phyloP scores from a whole-genome alignment of 768 basidiomycete genomes.

The Agaricus sinodeliciosus region DNA sequence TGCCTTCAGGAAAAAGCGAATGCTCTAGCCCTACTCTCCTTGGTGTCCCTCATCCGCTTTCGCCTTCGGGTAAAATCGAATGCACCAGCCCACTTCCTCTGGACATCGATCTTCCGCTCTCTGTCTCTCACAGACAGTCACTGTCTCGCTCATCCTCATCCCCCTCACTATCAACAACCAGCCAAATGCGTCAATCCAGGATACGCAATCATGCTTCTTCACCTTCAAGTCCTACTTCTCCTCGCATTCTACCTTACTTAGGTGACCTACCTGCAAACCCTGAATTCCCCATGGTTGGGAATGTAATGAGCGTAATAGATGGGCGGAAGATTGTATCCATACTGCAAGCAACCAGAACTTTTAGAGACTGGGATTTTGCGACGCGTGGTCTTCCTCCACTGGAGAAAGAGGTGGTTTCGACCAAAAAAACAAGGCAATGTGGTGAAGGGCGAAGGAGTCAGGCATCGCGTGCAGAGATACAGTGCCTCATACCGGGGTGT shows the following conservation, averaged over 20 bases:
- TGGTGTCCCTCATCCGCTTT: no score
- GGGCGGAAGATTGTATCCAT: background rate
- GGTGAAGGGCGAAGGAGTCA: conserved; percentile 2
- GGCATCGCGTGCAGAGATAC: background rate
- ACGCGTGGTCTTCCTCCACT: background rate
- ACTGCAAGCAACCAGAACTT: background rate
- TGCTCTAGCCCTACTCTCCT: no score
- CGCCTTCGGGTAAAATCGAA: no score
- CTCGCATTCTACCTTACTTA: background rate
- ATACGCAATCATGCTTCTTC: background rate
- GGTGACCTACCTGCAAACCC: background rate
- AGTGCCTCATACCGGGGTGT: background rate
- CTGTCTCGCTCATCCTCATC: background rate
- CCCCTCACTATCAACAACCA: background rate
- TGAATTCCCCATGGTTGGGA: background rate
- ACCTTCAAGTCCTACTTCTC: background rate
- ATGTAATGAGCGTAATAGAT: background rate
- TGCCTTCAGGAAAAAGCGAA: no score
- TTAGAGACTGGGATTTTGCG: background rate
- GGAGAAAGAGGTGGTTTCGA: background rate
- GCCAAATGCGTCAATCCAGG: background rate
- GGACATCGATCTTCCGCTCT: no score
- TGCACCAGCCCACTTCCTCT: no score
- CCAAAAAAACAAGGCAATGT: background rate
- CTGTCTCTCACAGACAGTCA: background rate